Evolutionary conservation across 306 rosid species (phyloP).

Genomic region (Cicer judaicum): DNA sequence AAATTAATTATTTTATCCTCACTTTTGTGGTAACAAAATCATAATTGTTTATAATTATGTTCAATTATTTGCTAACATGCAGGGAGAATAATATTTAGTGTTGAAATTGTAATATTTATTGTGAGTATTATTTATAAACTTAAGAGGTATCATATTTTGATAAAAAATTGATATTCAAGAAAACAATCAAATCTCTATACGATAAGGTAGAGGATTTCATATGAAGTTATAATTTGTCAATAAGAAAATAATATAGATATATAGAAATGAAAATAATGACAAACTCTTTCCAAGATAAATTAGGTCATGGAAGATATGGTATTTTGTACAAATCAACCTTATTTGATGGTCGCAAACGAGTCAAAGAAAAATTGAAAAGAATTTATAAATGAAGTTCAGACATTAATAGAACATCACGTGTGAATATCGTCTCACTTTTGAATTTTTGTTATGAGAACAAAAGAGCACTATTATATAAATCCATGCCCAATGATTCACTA

Average conservation of each 20-base stretch:
- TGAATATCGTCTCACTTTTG: not conserved
- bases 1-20: no score
- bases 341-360: not conserved
- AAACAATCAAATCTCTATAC: no score
- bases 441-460: no score
- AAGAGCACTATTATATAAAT: slow-evolving; percentile 28
- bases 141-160: no score
- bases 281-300: not conserved
- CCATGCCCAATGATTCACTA: slow-evolving; percentile 50
- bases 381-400: not conserved
- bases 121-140: no score
- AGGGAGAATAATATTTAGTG: no score
- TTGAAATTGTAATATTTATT: not conserved
- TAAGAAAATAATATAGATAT: not conserved
- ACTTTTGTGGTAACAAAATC: no score
- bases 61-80: no score
- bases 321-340: not conserved
- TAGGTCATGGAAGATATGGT: not conserved
- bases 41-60: no score
- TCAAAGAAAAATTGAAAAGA: not conserved
- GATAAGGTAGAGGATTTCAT: no score
- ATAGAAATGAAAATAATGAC: slow-evolving; percentile 1
- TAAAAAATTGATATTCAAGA: no score
- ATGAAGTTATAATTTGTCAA: no score
- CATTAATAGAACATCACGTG: not conserved